phyloP scores from a whole-genome alignment of 2,329 filamentous ascomycete genomes.

The Pseudogymnoascus sp. region DNA sequence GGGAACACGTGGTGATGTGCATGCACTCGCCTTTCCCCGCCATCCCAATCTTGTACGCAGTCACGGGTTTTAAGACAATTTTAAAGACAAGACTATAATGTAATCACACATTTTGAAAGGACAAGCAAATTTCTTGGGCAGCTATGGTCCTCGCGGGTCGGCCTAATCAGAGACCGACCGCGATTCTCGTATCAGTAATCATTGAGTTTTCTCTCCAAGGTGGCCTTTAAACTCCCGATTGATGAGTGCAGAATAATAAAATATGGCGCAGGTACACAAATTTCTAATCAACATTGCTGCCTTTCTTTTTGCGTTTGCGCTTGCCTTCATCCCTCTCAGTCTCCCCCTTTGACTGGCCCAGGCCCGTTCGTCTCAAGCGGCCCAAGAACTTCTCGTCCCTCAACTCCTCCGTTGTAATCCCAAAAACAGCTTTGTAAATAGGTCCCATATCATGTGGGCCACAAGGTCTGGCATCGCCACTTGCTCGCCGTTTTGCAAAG shows the following conservation, averaged over 20 bases:
- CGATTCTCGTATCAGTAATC: no score
- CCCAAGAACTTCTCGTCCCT: conserved; percentile 18
- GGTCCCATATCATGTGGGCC: conserved; percentile 27
- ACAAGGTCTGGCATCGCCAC: conserved; percentile 25
- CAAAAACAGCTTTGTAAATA: conserved; percentile 19
- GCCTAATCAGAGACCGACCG: not conserved
- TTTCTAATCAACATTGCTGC: conserved; percentile 4
- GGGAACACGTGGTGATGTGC: not conserved
- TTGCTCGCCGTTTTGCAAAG: conserved; percentile 25
- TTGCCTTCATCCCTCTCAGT: not conserved
- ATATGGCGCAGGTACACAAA: not conserved
- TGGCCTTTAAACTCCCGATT: not conserved
- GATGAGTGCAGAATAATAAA: not conserved
- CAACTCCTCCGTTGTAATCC: conserved; percentile 17
- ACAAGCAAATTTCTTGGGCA: not conserved
- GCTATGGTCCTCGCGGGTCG: not conserved
- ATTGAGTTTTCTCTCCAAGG: not conserved
- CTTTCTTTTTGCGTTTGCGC: conserved; percentile 15
- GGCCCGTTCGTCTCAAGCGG: conserved; percentile 17
- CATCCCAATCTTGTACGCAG: not conserved
- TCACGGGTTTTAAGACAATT: not conserved
- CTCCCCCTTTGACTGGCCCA: conserved; percentile 12
- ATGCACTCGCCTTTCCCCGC: not conserved
- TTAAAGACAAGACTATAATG: not conserved
- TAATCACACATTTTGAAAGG: no score